Conservation (phyloP, 2,329 filamentous ascomycete genomes). For the Aspergillus sp. region DNA sequence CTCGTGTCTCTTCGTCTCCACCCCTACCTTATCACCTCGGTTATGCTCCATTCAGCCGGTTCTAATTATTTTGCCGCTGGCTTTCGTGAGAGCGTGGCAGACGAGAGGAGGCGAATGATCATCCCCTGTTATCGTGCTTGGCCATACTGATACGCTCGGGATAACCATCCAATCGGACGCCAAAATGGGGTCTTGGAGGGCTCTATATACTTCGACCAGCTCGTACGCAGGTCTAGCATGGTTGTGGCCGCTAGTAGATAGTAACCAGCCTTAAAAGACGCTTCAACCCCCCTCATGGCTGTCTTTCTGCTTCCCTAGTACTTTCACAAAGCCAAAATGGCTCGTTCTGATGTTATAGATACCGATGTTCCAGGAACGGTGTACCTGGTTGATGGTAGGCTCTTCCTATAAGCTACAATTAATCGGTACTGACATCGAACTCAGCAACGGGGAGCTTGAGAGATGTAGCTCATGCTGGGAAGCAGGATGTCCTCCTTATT, state of each 20-base stretch:
- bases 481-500: constrained; percentile 35
- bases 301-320: no score
- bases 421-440: not conserved
- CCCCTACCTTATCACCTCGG: constrained; percentile 1
- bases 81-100: not conserved
- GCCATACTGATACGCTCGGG: constrained; percentile 3
- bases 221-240: not conserved
- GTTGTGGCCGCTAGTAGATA: not conserved
- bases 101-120: not conserved
- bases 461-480: constrained; percentile 26
- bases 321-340: constrained; percentile 14
- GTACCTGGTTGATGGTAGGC: constrained; percentile 34
- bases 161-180: constrained; percentile 7
- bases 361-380: constrained; percentile 39
- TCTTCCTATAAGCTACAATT: not conserved
- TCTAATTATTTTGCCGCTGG: not conserved
- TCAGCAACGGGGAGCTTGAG: constrained; percentile 20
- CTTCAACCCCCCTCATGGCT: not conserved
- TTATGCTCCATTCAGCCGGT: not conserved
- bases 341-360: constrained; percentile 18
- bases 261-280: not conserved
- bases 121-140: constrained; percentile 2
- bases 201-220: not conserved
- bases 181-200: not conserved
- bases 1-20: not conserved